Percentiles rank a stretch among this genome's conserved stretches.
Conservation (phyloP, 2,329 filamentous ascomycete species). For the Cryphonectria carpinicola region DNA sequence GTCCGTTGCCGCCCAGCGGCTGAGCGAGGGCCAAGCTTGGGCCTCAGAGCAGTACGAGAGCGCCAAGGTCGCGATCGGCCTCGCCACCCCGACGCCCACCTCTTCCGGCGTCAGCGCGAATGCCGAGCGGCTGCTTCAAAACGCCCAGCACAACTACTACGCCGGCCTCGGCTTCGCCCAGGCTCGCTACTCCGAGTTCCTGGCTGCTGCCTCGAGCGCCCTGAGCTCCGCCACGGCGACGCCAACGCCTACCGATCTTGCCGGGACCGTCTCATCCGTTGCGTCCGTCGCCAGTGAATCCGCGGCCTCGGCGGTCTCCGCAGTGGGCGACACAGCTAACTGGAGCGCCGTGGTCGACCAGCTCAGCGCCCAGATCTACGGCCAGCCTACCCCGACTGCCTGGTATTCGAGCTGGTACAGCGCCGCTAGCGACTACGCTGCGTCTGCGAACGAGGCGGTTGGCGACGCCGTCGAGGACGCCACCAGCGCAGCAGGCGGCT, state of each 20-base stretch:
- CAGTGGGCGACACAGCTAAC: conserved; percentile 45
- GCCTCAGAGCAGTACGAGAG: conserved; percentile 73
- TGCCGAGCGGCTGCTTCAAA: conserved; percentile 63
- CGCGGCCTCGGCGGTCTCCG: conserved; percentile 44
- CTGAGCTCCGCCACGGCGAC: conserved; percentile 63
- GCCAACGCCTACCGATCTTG: conserved; percentile 61
- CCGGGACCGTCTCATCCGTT: conserved; percentile 49
- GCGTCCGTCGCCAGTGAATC: conserved; percentile 52
- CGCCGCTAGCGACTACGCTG: conserved; percentile 58
- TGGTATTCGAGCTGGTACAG: conserved; percentile 55
- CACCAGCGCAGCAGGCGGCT: conserved; percentile 52
- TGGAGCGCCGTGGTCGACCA: conserved; percentile 67
- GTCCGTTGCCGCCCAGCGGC: conserved; percentile 70
- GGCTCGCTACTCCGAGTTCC: conserved; percentile 75
- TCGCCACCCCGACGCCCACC: conserved; percentile 62
- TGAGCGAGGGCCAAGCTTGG: conserved; percentile 70
- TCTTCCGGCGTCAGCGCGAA: conserved; percentile 41
- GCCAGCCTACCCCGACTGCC: conserved; percentile 63
- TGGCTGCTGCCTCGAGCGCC: conserved; percentile 72
- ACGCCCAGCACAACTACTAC: conserved; percentile 71
- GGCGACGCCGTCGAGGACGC: conserved; percentile 42
- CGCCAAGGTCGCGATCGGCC: conserved; percentile 67
- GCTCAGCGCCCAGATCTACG: conserved; percentile 72
- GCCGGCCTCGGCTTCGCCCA: conserved; percentile 79
- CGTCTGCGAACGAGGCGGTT: conserved; percentile 56